A percentile compares a stretch with the other conserved stretches of the same genome.
phyloP scores from a whole-genome alignment of 2,329 filamentous ascomycete species.

The Ceratocystis harringtonii region DNA sequence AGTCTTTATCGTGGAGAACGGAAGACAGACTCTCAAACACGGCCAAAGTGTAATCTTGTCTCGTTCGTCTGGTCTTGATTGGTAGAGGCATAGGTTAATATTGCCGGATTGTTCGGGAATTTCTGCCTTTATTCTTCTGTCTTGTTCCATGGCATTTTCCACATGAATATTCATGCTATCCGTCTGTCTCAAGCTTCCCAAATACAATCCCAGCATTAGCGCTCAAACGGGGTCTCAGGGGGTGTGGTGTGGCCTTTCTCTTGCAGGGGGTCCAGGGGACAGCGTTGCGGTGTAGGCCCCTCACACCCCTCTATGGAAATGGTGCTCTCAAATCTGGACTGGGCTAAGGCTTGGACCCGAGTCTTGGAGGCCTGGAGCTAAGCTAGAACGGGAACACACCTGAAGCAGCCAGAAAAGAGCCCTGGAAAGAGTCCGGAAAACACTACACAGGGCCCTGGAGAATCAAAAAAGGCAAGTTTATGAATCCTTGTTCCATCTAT shows the following conservation, averaged over 20 bases:
- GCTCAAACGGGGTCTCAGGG: background rate
- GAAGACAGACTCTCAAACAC: background rate
- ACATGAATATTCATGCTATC: background rate
- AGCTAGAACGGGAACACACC: background rate
- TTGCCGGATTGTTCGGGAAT: background rate
- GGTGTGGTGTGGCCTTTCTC: background rate
- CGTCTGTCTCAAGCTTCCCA: background rate
- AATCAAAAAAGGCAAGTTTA: background rate
- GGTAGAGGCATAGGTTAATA: no score
- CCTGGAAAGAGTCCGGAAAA: background rate
- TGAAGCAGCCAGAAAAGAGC: background rate
- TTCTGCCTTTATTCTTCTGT: background rate
- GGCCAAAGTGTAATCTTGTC: no score
- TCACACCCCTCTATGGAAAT: background rate
- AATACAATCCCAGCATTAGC: background rate
- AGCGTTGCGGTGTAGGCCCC: background rate
- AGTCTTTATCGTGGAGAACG: no score
- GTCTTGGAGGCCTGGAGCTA: background rate
- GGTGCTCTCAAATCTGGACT: background rate
- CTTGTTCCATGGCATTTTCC: background rate
- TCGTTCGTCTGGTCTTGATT: background rate
- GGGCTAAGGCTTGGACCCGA: background rate
- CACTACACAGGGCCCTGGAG: background rate
- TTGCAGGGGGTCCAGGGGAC: background rate
- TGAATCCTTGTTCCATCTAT: background rate